Base-by-base conservation (phyloP, 441 rosid species). In the Erysimum cheiri region DNA sequence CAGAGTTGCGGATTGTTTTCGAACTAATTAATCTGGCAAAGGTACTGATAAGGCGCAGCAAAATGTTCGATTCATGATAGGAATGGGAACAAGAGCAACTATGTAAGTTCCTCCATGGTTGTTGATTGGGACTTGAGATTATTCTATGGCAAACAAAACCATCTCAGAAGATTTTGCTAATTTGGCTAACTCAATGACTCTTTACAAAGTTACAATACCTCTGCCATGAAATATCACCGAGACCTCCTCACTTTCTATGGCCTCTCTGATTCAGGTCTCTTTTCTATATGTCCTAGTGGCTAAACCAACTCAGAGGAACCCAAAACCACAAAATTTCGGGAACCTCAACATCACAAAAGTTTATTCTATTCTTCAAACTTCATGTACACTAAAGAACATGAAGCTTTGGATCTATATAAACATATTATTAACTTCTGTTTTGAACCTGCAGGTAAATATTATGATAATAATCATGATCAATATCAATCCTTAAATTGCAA, bases 371-470 rank as follows among this genome's bases (percentile, higher is more conserved):
- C 13, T 4, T 8, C 13, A 19, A 44, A 47, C 14, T 46, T 46
- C 53, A 48, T 48, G 54, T 24, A 22, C 29, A 28, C 32, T 10
- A 29, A 22, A 14, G 6, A 58, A 69, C 64, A 57, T 57, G 29
- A 58, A 58, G 14, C 39, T 6, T 47, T 26, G 58, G 6, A 36
- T 24, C 56, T 56, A 35, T 35, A 26, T 3, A n/a, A 33, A 3
- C 36, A 2, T 6, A 12, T 39, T 19, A 19, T 19, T 4, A 3
- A 8, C 29, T 6, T 10, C 2, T 31, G 5, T 4, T 57, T 13
- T 35, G 46, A 46, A 48, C 44, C 59, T 70, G 60, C 67, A 60
- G 7, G 53, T 60, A 3, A 40, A 64, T 11, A 17, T 29, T 5
- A 52, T 40, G 17, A 7, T 60, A 13, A 8, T 15, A 36, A 31